Base-by-base conservation (phyloP, 1,139 yeast species). In the Candida glucosophila region DNA sequence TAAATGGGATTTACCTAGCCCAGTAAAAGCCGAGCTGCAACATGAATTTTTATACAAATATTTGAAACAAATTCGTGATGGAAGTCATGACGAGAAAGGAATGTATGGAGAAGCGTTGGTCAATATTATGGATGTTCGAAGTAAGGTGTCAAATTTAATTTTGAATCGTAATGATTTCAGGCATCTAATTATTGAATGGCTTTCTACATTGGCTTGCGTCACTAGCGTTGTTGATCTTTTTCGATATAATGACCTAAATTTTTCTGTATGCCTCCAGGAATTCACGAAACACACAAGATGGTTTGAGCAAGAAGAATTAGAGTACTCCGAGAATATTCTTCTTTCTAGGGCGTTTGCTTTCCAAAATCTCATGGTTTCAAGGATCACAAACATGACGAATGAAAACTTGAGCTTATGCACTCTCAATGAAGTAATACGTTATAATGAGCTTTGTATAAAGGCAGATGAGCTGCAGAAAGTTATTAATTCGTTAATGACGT, bases 1-100 rank as follows among this genome's bases (percentile, higher is more conserved):
- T 28, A 63, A 67, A 26, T 83, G 94, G 94, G 78, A 76, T 30
- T 31, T 77, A 4, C 81, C 90, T 0, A 39, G 43, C 2, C 55
- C 69, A 0, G 39, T 37, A 3, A 33, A 32, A 0, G 44, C 65
- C 0, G 23, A 26, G 1, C 46, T 49, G 3, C 66, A 60, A 24
- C 60, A 67, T 29, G 67, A 63, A 24, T 44, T 53, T 5, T 52
- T 71, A 8, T 79, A 73, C 40, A 56, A 55, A 11, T 49, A 64
- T 2, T 51, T 76, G 33, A 74, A 67, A 29, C 47, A 44, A 22
- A 36, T 54, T 23, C 58, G 61, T 0, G 20, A 22, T 2, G 27
- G 33, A 3, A 23, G 41, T 0, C 11, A 19, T 4, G 21, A 25
- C 1, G 29, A 45, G 3, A 7, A 44, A 46, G 27, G 27, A 31